phyloP scores from a whole-genome alignment of 2,329 filamentous ascomycete species.

The Teratosphaeria nubilosa region DNA sequence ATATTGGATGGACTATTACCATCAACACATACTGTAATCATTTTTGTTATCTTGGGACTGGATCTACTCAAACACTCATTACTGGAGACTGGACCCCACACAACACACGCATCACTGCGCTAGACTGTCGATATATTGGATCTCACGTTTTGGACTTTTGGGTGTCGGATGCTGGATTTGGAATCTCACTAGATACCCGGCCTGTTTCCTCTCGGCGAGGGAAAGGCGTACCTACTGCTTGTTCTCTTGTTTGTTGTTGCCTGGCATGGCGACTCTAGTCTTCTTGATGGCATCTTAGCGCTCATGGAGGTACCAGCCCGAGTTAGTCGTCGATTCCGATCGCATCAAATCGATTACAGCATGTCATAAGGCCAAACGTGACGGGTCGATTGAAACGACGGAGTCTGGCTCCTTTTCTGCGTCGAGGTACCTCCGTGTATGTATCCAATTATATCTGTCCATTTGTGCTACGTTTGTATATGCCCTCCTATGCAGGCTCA shows the following conservation, averaged over 20 bases:
- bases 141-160: not conserved
- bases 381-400: too few species aligned
- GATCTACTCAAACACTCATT: not conserved
- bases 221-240: not conserved
- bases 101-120: not conserved
- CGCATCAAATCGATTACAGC: not conserved
- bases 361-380: too few species aligned
- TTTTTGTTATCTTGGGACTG: not conserved
- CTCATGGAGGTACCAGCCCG: not conserved
- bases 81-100: not conserved
- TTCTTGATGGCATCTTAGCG: not conserved
- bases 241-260: not conserved
- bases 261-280: not conserved
- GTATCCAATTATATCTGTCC: too few species aligned
- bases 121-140: not conserved
- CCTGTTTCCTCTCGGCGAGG: not conserved
- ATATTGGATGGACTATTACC: not conserved
- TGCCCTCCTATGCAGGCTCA: too few species aligned
- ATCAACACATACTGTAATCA: not conserved
- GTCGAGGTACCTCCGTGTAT: too few species aligned
- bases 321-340: not conserved
- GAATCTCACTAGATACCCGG: not conserved
- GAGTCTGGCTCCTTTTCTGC: too few species aligned
- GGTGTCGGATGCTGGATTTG: not conserved
- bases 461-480: too few species aligned